Evolutionary conservation across 1,284 basidiomycete species (phyloP), one percentile per base, ranked within the genome.

Genomic region (Apiotrichum akiyoshidainum): DNA sequence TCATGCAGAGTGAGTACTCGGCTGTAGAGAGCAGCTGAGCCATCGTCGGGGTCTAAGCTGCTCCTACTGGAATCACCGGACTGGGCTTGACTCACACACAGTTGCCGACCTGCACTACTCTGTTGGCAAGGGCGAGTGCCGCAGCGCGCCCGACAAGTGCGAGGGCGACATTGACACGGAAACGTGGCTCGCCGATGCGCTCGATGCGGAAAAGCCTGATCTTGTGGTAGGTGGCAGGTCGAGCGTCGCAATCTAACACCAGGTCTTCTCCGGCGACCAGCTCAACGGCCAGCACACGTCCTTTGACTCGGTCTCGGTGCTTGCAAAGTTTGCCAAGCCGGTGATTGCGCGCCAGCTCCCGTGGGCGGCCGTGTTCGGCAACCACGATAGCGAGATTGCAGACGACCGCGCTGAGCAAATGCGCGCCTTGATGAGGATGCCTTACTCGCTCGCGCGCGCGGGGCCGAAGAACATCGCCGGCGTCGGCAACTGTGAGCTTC

Each of bases 321-420:
- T 97, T 5, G 87, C 92, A 5, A 95, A 95, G 75, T 94, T 93
- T 69, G 86, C 90, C 0, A 81, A 81, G 19, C 86, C 86, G 0
- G 87, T 91, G 6, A 88, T 88, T 12, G 83, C 86, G 14, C 84
- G 87, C 26, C 77, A 82, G 48, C 88, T 96, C 35, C 88, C 92
- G 0, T 99, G 92, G 90, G 85, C 90, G 3, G 88, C 87, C 0
- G 84, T 97, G 7, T 90, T 96, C 72, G 91, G 94, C 2, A 97
- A 99, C 69, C 94, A 97, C 72, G 92, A 95, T 68, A 89, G 92
- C 65, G 83, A 86, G 62, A 77, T 75, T 13, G 85, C 86, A 2
- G 78, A 85, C 58, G 71, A 79, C 51, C 82, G 85, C 61, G 83
- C 82, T 8, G 70, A 70, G 75, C 86, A 94, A 71, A 77, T 94